Conservation (phyloP, 192 early-diverging fungal species). For the Jimgerdemannia flammicorona region DNA sequence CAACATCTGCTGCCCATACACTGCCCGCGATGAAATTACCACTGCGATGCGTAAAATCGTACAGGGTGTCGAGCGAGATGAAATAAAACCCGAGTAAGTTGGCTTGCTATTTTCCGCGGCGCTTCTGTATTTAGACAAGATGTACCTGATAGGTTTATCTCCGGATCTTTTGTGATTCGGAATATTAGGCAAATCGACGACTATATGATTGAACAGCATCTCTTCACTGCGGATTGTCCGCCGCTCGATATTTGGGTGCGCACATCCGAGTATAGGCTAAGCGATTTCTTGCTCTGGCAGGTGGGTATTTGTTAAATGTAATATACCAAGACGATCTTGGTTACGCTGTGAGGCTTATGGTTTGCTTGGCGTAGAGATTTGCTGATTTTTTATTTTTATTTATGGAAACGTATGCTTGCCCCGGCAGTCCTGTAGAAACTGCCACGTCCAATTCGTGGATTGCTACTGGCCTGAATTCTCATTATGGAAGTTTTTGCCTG, state of each 20-base stretch:
- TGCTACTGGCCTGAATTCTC: slow-evolving; percentile 96
- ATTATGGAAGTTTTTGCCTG: slow-evolving; percentile 78
- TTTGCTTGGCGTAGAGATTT: too few relatives aligned
- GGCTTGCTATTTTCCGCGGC: background rate
- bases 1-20: slow-evolving; percentile 93
- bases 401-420: background rate
- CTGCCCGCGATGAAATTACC: slow-evolving; percentile 87
- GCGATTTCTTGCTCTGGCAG: slow-evolving; percentile 96
- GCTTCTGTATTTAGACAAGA: background rate
- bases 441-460: slow-evolving; percentile 85
- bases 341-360: too few relatives aligned
- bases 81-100: slow-evolving; percentile 36
- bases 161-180: background rate
- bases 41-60: slow-evolving; percentile 55
- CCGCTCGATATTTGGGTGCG: slow-evolving; percentile 87
- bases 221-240: slow-evolving; percentile 62
- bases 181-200: slow-evolving; percentile 59
- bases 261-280: slow-evolving; percentile 91
- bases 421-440: slow-evolving; percentile 41
- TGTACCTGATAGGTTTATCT: background rate
- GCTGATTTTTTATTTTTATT: too few relatives aligned
- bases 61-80: slow-evolving; percentile 54
- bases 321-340: too few relatives aligned
- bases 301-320: slow-evolving; percentile 12
- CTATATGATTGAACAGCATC: slow-evolving; percentile 48